These are phyloP conservation scores for Glebionis coronaria DNA, from an alignment of 129 eudicot species.

Conservation along the genomic window DNA sequence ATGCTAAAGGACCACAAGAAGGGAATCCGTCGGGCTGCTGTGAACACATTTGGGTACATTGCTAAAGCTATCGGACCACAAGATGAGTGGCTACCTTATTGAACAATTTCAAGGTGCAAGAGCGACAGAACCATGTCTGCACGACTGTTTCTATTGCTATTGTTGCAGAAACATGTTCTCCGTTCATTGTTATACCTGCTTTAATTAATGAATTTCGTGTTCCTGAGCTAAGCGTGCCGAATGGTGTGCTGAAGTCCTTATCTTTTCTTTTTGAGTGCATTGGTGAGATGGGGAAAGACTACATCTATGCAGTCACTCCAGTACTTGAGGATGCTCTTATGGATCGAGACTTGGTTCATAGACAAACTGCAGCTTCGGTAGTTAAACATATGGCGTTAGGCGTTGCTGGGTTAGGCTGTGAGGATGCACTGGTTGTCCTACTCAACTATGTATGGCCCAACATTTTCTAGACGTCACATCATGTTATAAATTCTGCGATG, in stretches of 20 bases:
- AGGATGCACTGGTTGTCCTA: conserved; percentile 74
- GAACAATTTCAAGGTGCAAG: conserved; percentile 94
- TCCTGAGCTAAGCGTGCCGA: conserved; percentile 89
- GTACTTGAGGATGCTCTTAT: conserved; percentile 90
- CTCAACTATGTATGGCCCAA: conserved; percentile 98
- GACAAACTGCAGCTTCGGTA: conserved; percentile 95
- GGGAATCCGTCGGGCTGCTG: conserved; percentile 94
- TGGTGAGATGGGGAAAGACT: conserved; percentile 97
- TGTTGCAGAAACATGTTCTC: conserved; percentile 97
- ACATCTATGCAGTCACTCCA: conserved; percentile 92
- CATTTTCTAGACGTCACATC: conserved; percentile 92
- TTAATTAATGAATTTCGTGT: conserved; percentile 96
- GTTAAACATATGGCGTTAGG: conserved; percentile 96
- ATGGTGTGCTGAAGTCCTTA: conserved; percentile 81
- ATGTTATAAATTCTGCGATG: conserved; percentile 89
- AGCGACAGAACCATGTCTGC: conserved; percentile 97
- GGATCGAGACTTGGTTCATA: conserved; percentile 88
- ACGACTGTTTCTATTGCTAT: conserved; percentile 96
- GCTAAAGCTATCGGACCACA: conserved; percentile 98
- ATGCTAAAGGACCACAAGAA: conserved; percentile 99
- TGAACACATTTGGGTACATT: conserved; percentile 92
- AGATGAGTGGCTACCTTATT: conserved; percentile 88
- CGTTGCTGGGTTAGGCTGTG: no score
- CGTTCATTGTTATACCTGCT: conserved; percentile 89
- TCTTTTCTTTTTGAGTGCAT: conserved; percentile 90